Conservation (phyloP, 306 rosid species). For the Albizia julibrissin region DNA sequence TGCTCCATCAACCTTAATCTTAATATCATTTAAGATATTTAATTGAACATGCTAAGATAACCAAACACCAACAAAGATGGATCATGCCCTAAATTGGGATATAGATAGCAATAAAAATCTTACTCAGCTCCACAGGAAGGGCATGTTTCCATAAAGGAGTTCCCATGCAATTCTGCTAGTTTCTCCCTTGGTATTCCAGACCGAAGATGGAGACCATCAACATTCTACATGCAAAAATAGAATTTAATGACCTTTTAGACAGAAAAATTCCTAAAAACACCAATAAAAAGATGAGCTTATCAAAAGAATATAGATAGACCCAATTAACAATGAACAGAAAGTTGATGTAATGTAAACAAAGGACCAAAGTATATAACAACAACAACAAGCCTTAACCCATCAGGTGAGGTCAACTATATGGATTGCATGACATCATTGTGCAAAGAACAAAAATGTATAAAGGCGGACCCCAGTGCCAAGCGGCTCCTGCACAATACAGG, state of each 20-base stretch:
- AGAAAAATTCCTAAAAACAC: background rate
- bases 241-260: background rate
- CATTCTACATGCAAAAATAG: conserved; percentile 62
- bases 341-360: background rate
- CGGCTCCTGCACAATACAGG: no score
- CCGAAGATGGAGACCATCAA: conserved; percentile 98
- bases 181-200: conserved; percentile 96
- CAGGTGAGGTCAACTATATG: no score
- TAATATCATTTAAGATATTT: conserved; percentile 22
- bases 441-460: no score
- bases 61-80: background rate
- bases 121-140: conserved; percentile 91
- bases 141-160: conserved; percentile 95
- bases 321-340: background rate
- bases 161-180: conserved; percentile 91
- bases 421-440: no score
- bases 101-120: conserved; percentile 35
- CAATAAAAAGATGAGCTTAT: background rate
- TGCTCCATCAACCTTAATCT: background rate
- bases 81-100: conserved; percentile 3
- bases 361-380: background rate
- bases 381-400: no score
- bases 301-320: background rate
- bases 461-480: no score
- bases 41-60: conserved; percentile 15